phyloP scores from a whole-genome alignment of 2,329 filamentous ascomycete species.

The Rutstroemia sp. region DNA sequence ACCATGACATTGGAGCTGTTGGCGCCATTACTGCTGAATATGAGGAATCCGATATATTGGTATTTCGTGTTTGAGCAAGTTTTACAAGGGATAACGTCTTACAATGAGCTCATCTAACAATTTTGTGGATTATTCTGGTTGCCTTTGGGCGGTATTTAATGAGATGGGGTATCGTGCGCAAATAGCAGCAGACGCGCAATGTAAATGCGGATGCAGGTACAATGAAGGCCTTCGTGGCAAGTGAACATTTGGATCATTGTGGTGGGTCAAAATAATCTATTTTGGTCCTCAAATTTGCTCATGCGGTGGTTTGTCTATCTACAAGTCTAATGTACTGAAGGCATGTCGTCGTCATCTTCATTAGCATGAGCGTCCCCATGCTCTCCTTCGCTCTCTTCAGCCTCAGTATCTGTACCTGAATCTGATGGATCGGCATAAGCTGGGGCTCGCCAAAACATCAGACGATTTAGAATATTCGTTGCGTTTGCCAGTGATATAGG shows the following conservation, averaged over 20 bases:
- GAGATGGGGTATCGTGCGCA: neutral
- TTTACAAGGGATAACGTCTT: neutral
- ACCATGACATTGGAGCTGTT: neutral
- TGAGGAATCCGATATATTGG: neutral
- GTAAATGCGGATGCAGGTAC: neutral
- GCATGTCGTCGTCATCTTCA: neutral
- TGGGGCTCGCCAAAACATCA: conserved; percentile 17
- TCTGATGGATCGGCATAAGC: neutral
- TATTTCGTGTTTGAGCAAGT: neutral
- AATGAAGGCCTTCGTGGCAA: neutral
- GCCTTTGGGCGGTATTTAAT: neutral
- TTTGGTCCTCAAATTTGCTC: neutral
- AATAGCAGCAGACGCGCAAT: neutral
- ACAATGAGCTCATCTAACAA: neutral
- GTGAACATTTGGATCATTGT: neutral
- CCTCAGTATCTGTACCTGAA: neutral
- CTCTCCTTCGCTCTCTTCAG: neutral
- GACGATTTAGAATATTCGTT: conserved; percentile 13
- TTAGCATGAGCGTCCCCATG: neutral
- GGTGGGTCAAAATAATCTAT: neutral
- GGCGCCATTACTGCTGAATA: neutral
- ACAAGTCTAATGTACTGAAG: neutral
- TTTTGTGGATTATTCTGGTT: too few species aligned
- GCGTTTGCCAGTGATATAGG: conserved; percentile 11
- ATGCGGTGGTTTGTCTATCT: neutral